Conservation (phyloP, 1,139 yeast genomes). For the Geotrichum cucujoidarum region DNA sequence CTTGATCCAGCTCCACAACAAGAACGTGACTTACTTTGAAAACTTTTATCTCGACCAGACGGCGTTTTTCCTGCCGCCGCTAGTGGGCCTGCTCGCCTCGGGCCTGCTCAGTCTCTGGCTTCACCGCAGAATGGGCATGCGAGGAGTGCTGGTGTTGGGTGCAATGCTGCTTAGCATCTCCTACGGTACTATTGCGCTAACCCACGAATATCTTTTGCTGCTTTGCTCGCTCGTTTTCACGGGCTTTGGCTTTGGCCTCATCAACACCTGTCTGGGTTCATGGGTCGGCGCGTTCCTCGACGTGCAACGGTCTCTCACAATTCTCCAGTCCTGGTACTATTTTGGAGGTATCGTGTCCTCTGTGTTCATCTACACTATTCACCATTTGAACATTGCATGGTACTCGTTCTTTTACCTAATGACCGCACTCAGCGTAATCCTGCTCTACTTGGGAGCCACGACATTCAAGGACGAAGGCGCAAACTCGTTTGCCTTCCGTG, state of each 20-base stretch:
- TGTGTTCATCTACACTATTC: constrained; percentile 48
- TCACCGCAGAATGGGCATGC: constrained; percentile 42
- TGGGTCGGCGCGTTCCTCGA: constrained; percentile 49
- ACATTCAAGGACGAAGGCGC: constrained; percentile 14
- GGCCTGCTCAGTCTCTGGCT: constrained; percentile 35
- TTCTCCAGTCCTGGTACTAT: constrained; percentile 56
- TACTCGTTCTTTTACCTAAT: constrained; percentile 47
- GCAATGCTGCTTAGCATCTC: constrained; percentile 34
- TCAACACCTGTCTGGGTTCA: constrained; percentile 52
- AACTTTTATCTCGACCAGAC: constrained; percentile 10
- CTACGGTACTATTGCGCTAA: constrained; percentile 43
- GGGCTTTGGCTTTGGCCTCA: constrained; percentile 55
- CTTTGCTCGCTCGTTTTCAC: constrained; percentile 53
- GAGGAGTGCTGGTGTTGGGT: constrained; percentile 40
- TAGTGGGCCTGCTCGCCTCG: constrained; percentile 36
- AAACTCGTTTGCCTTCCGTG: constrained; percentile 10
- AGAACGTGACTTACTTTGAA: constrained; percentile 5
- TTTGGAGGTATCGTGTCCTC: constrained; percentile 59
- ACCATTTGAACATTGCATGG: constrained; percentile 47
- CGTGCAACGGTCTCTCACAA: constrained; percentile 47
- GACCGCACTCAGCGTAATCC: constrained; percentile 36
- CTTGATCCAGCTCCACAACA: constrained; percentile 37
- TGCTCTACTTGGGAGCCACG: constrained; percentile 1
- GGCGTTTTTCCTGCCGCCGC: constrained; percentile 26
- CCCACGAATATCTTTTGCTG: constrained; percentile 39